Base-by-base conservation (phyloP, 1,284 basidiomycete genomes). In the Cystobasidiaceae sp. region DNA sequence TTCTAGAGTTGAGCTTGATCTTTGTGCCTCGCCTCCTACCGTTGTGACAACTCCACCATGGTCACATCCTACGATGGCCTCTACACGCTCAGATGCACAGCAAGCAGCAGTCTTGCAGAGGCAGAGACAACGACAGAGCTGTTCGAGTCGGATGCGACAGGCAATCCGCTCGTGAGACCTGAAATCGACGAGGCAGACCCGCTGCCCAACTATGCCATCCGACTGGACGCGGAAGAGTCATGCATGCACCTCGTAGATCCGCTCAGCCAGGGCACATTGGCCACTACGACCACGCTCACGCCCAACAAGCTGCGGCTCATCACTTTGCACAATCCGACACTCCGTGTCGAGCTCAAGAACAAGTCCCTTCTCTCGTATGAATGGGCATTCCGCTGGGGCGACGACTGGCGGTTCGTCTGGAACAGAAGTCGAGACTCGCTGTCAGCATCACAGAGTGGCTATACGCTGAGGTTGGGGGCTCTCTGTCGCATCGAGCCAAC, bases 161-260 rank as follows among this genome's bases (percentile, higher is more conserved):
- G 61, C 27, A 64, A 54, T n/a, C 30, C 51, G 30, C 45, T 64
- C 19, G 15, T 28, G 19, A 32, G 61, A 17, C 61, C 61, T 25
- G 61, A 64, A 37, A 64, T 64, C n/a, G 61, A 64, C 30, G 46
- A 52, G 32, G 41, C 61, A 28, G 61, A 64, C 33, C 51, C 46
- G 41, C 51, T 32, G 13, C 51, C 61, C 21, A 30, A 23, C n/a
- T 64, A 64, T 44, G 30, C 44, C 19, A 33, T 64, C n/a, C 37
- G 30, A 5, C 13, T 64, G 21, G 45, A 55, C 33, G 23, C 33
- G 17, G 61, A 54, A 23, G 43, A 33, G 23, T 43, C 46, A 55
- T 43, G 33, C 23, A 51, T 64, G 43, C 39, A 55, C 25, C 43
- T 64, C 43, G 15, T 64, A 15, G 61, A 64, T 32, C 51, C 61